Percentiles rank a stretch among this genome's conserved stretches.
phyloP scores from a whole-genome alignment of 2,329 filamentous ascomycete species.

The Chaetomiaceae sp. region DNA sequence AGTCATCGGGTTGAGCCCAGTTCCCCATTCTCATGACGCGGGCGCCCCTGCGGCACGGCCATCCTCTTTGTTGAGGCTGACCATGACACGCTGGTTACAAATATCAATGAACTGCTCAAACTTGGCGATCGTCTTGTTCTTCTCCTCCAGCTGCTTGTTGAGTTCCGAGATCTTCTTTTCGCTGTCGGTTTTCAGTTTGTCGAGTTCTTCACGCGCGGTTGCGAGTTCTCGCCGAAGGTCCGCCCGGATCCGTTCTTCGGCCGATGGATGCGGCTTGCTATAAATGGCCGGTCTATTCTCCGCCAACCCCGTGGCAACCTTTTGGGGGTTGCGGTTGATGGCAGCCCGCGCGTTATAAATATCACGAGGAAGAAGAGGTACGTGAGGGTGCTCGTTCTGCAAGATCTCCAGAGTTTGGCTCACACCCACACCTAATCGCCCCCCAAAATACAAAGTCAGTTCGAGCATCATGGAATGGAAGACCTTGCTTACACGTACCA shows the following conservation, averaged over 20 bases:
- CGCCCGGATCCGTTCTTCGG: slow-evolving; percentile 60
- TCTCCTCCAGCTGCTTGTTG: slow-evolving; percentile 57
- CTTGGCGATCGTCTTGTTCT: slow-evolving; percentile 57
- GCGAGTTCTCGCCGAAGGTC: slow-evolving; percentile 58
- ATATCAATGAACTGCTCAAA: slow-evolving; percentile 69
- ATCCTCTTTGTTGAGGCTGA: slow-evolving; percentile 42
- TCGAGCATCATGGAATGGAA: neutral
- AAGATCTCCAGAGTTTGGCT: slow-evolving; percentile 63
- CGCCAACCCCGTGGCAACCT: slow-evolving; percentile 55
- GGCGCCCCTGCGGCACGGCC: neutral
- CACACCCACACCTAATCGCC: slow-evolving; percentile 58
- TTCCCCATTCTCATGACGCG: neutral
- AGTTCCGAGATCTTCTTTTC: slow-evolving; percentile 56
- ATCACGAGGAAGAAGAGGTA: slow-evolving; percentile 59
- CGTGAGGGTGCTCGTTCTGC: slow-evolving; percentile 59
- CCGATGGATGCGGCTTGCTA: slow-evolving; percentile 59
- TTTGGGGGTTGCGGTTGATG: slow-evolving; percentile 61
- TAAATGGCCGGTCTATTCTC: slow-evolving; percentile 62
- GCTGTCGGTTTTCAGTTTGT: slow-evolving; percentile 52
- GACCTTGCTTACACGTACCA: slow-evolving; percentile 43
- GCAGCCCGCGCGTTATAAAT: slow-evolving; percentile 65
- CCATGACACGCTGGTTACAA: slow-evolving; percentile 62
- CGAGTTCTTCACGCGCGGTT: slow-evolving; percentile 53
- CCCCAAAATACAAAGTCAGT: slow-evolving; percentile 8
- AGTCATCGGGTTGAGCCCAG: neutral